A percentile compares a stretch with the other conserved stretches of the same genome.
Conservation (phyloP, 116 monocot species). For the Dioscorea cayenensis region DNA sequence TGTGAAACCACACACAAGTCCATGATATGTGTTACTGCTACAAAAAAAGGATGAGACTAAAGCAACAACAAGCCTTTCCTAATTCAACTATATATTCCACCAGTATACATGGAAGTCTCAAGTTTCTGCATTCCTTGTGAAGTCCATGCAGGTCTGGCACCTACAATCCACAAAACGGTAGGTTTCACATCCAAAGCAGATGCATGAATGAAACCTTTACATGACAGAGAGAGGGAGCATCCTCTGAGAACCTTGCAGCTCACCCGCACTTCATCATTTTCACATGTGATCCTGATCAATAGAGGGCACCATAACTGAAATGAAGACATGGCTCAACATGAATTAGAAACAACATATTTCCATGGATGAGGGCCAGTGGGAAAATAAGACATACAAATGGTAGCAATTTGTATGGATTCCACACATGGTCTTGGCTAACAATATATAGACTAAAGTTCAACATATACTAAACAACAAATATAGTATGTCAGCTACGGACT, state of each 20-base stretch:
- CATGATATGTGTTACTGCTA: no score
- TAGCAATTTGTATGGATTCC: no score
- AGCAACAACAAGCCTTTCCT: no score
- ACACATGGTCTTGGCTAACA: no score
- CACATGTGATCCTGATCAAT: conserved; percentile 44
- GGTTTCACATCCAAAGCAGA: conserved; percentile 73
- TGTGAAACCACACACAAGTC: no score
- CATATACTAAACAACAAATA: no score
- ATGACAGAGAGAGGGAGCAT: conserved; percentile 47
- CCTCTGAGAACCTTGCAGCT: conserved; percentile 68
- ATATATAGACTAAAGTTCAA: no score
- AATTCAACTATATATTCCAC: no score
- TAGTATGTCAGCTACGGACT: no score
- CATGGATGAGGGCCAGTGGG: no score
- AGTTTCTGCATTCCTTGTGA: conserved; percentile 31
- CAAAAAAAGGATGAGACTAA: no score
- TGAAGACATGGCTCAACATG: neutral
- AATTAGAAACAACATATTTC: neutral
- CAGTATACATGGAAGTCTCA: conserved; percentile 1
- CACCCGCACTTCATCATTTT: conserved; percentile 64
- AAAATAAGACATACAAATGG: neutral
- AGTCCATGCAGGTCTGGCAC: conserved; percentile 75
- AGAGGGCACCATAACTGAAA: neutral
- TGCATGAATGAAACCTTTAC: conserved; percentile 66
- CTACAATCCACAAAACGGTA: conserved; percentile 71